phyloP scores from a whole-genome alignment of 2,329 filamentous ascomycete species.

The Tympanopsis confertula region DNA sequence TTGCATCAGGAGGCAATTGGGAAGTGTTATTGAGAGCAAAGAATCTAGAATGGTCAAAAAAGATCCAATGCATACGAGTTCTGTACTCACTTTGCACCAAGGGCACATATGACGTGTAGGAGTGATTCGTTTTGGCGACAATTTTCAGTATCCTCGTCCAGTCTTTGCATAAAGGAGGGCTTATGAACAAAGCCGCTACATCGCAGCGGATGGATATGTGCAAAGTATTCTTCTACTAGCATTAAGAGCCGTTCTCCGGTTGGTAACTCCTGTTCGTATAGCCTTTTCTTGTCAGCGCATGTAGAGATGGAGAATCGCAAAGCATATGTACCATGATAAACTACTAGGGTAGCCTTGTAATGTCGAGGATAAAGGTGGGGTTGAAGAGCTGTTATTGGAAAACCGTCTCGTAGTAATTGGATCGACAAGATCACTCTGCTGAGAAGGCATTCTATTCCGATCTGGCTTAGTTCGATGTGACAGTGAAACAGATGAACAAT shows the following conservation, averaged over 20 bases:
- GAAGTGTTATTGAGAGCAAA: conserved; percentile 1
- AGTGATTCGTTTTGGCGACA: conserved; percentile 8
- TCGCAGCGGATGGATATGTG: conserved; percentile 13
- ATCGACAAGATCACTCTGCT: too few relatives aligned
- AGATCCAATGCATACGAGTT: background rate
- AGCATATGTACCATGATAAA: too few relatives aligned
- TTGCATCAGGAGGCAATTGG: background rate
- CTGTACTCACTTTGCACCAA: conserved; percentile 11
- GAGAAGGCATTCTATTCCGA: too few relatives aligned
- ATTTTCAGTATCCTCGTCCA: conserved; percentile 9
- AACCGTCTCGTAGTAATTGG: too few relatives aligned
- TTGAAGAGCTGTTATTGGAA: too few relatives aligned
- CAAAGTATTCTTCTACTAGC: conserved; percentile 12
- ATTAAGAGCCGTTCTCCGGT: background rate
- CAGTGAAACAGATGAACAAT: too few relatives aligned
- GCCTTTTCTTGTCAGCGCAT: too few relatives aligned
- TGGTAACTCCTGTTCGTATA: conserved; percentile 1
- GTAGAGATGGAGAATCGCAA: too few relatives aligned
- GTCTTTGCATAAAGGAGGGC: conserved; percentile 12
- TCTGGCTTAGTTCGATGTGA: too few relatives aligned
- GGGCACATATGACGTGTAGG: conserved; percentile 12
- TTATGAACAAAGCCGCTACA: conserved; percentile 15
- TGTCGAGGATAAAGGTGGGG: too few relatives aligned
- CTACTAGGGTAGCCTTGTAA: too few relatives aligned
- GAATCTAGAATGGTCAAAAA: conserved; percentile 2